Base-by-base conservation (phyloP, 2,329 filamentous ascomycete species). In the Aureobasidium sp. region DNA sequence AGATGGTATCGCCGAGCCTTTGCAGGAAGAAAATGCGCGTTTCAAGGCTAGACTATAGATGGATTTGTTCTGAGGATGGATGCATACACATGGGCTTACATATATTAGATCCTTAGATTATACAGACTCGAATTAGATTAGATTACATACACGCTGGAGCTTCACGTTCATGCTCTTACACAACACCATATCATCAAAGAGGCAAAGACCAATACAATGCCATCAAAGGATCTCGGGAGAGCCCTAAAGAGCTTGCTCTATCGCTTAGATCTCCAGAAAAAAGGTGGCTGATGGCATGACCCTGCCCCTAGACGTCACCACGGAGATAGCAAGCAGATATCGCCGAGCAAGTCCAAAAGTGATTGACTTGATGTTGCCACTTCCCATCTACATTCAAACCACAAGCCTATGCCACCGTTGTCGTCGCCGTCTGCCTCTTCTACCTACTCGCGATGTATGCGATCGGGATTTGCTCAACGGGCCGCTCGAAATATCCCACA, bases 381-480 rank as follows among this genome's bases (percentile, higher is more conserved):
- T 37, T 48, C 20, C 42, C 12, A 48, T 10, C 12, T 10, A 34
- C 32, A 8, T 27, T 34, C 68, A 67, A 61, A 71, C 68, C 53
- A 57, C 53, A 34, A 57, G 53, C 41, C 37, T 26, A 57, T 57
- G 53, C 53, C 41, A 57, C 67, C 62, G 64, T 65, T 64, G 34
- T 63, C 67, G 62, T 57, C 63, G 26, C 46, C 66, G 26, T 48
- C 66, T 15, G 50, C 58, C 8, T 61, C 62, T 12, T 72, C 71
- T 32, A 70, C 72, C 53, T 77, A 72, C 69, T 68, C 74, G 70
- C 72, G 75, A 72, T 76, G 73, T 65, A 62, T 76, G 72, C 75
- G 73, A 69, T 70, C 68, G 37, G 70, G 68, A 61, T 61, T 63
- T 58, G 51, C n/a, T 34, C 57, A 39, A 44, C 53, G 48, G 57